Conservation (phyloP, 2,329 filamentous ascomycete species). For the Pseudogymnoascus sp. region DNA sequence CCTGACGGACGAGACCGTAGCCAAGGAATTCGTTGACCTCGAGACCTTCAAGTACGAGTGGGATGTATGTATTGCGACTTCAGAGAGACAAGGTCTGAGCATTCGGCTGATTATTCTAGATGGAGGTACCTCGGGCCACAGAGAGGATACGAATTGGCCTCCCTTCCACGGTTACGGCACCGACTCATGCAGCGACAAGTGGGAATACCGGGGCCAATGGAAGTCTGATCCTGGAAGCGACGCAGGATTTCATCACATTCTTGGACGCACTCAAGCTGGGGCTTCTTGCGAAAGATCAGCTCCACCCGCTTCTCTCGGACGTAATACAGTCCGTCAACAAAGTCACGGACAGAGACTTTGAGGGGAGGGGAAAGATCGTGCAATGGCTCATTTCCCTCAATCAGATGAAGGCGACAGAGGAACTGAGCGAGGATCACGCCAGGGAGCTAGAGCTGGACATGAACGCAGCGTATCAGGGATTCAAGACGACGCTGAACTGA, state of each 20-base stretch:
- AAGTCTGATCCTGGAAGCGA: constrained; percentile 75
- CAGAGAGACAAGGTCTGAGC: neutral
- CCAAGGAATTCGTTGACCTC: constrained; percentile 75
- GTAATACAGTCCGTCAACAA: constrained; percentile 97
- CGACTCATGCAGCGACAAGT: constrained; percentile 35
- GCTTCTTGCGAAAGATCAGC: constrained; percentile 84
- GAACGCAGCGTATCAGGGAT: constrained; percentile 87
- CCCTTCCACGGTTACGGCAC: constrained; percentile 65
- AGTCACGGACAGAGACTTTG: constrained; percentile 90
- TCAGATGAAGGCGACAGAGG: constrained; percentile 93
- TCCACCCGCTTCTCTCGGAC: constrained; percentile 91
- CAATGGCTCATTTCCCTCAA: constrained; percentile 97
- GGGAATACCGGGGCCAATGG: constrained; percentile 38
- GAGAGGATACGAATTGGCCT: constrained; percentile 88
- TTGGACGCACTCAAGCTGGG: constrained; percentile 90
- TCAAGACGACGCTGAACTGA: constrained; percentile 48
- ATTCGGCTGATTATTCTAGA: constrained; percentile 39
- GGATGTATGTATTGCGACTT: constrained; percentile 55
- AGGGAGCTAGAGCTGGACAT: constrained; percentile 89
- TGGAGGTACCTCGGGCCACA: constrained; percentile 89
- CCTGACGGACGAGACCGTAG: constrained; percentile 81
- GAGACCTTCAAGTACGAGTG: constrained; percentile 88
- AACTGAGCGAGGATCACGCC: constrained; percentile 77
- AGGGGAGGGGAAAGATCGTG: constrained; percentile 92
- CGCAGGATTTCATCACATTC: constrained; percentile 97